These are phyloP conservation scores for Fusarium sp. DNA, from an alignment of 2,329 filamentous ascomycete species.

Conservation along the genomic window DNA sequence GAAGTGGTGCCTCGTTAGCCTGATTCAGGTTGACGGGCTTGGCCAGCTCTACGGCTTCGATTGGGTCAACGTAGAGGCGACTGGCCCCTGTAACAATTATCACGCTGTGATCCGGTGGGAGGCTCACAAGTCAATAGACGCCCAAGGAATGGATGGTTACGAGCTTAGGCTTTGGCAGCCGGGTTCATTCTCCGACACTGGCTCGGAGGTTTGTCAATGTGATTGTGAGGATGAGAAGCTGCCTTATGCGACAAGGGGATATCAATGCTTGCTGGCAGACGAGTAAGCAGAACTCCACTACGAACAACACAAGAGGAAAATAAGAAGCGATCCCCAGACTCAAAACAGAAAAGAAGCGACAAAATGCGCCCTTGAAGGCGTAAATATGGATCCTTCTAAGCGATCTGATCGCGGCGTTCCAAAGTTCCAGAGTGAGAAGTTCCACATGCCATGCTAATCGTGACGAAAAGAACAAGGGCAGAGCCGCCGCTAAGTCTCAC, in stretches of 20 bases:
- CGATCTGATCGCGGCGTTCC: constrained; percentile 36
- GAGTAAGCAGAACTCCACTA: constrained; percentile 15
- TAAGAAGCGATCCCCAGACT: constrained; percentile 33
- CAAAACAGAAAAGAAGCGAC: constrained; percentile 20
- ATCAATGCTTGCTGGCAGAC: constrained; percentile 6
- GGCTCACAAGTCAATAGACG: constrained; percentile 32
- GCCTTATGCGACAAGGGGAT: constrained; percentile 8
- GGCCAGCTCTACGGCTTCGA: constrained; percentile 38
- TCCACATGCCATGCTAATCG: constrained; percentile 41
- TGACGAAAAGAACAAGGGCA: constrained; percentile 41
- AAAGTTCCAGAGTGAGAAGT: constrained; percentile 33
- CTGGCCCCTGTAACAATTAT: constrained; percentile 40
- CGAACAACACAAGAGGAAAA: constrained; percentile 13
- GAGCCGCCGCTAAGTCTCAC: constrained; percentile 38
- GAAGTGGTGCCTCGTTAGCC: constrained; percentile 43
- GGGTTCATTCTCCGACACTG: background rate
- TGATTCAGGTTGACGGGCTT: constrained; percentile 51
- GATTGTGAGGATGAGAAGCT: constrained; percentile 16
- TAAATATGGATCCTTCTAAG: constrained; percentile 17
- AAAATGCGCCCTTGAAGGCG: constrained; percentile 9
- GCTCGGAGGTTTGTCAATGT: constrained; percentile 11
- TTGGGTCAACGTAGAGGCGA: constrained; percentile 34
- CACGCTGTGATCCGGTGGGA: constrained; percentile 26
- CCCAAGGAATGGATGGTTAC: constrained; percentile 11
- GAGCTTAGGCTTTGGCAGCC: background rate